A percentile compares a stretch with the other conserved stretches of the same genome.
These are phyloP conservation scores for Boletus sp. DNA, from an alignment of 1,284 basidiomycete species.

Conservation along the genomic window DNA sequence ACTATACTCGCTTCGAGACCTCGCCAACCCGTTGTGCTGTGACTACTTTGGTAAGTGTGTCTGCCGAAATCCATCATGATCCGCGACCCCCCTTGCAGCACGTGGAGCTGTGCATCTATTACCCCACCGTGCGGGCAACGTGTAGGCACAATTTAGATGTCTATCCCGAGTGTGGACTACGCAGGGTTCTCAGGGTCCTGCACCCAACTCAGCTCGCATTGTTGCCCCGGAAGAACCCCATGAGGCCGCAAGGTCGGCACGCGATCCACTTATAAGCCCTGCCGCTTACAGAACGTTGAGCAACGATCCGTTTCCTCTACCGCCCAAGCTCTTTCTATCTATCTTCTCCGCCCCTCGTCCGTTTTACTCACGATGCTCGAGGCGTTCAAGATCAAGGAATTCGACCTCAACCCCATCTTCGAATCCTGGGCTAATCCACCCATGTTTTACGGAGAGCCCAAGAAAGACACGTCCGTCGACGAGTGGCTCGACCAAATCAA, in stretches of 20 bases:
- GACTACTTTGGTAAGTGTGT: constrained; percentile 2
- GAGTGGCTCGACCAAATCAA: constrained; percentile 70
- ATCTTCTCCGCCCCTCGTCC: neutral
- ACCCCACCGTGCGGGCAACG: constrained; percentile 10
- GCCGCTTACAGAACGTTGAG: constrained; percentile 6
- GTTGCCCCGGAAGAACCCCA: constrained; percentile 27
- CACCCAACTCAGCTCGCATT: constrained; percentile 15
- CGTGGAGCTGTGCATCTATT: constrained; percentile 16
- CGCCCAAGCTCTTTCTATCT: constrained; percentile 1
- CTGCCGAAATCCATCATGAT: neutral
- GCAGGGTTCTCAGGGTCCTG: constrained; percentile 22
- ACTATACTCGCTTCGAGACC: neutral
- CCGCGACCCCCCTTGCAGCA: constrained; percentile 10
- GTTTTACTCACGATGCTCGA: constrained; percentile 48
- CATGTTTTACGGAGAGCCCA: constrained; percentile 60
- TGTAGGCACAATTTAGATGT: constrained; percentile 10
- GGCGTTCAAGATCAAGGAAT: constrained; percentile 73
- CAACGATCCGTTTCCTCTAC: constrained; percentile 17
- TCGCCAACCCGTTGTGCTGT: neutral
- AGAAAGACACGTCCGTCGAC: constrained; percentile 64
- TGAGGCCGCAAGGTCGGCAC: constrained; percentile 31
- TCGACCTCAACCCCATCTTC: constrained; percentile 64
- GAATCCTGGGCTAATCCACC: constrained; percentile 63
- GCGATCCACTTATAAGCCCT: constrained; percentile 30
- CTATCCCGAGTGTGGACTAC: constrained; percentile 6